Evolutionary conservation across 768 basidiomycete species (phyloP).

Genomic region (Lactifluus subvellereus): DNA sequence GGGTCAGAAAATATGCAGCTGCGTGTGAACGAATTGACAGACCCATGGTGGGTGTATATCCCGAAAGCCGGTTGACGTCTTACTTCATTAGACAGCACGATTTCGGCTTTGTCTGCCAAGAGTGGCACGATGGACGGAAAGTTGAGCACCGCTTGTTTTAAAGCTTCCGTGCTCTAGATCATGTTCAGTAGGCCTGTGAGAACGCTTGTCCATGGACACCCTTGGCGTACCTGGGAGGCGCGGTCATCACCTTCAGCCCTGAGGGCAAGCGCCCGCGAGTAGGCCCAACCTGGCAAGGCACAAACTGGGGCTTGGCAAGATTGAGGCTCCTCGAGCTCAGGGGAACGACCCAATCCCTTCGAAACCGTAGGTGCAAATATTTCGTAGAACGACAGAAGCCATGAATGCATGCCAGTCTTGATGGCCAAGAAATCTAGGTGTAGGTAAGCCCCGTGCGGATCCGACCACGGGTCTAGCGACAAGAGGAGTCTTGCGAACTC

Average conservation of each 20-base stretch:
- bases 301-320: constrained; percentile 27
- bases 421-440: constrained; percentile 83
- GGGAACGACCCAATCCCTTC: constrained; percentile 24
- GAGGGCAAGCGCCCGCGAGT: constrained; percentile 64
- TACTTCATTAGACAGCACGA: constrained; percentile 51
- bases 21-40: constrained; percentile 24
- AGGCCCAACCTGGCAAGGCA: constrained; percentile 73
- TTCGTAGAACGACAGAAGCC: constrained; percentile 69
- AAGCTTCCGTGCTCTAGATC: constrained; percentile 56
- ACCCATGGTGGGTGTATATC: constrained; percentile 65
- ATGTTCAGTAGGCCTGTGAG: constrained; percentile 33
- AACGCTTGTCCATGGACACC: not conserved
- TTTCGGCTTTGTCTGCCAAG: constrained; percentile 81
- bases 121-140: constrained; percentile 82
- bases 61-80: constrained; percentile 58
- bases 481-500: constrained; percentile 86
- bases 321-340: constrained; percentile 35
- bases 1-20: not conserved
- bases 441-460: constrained; percentile 80
- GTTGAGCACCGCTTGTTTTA: constrained; percentile 64
- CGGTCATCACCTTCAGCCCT: constrained; percentile 32
- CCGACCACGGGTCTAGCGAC: constrained; percentile 77
- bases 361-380: constrained; percentile 33
- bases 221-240: constrained; percentile 12
- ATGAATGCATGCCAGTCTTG: constrained; percentile 72